A percentile compares a stretch with the other conserved stretches of the same genome.
Evolutionary conservation across 2,329 filamentous ascomycete genomes (phyloP).

Genomic region (Lojkania enalia): DNA sequence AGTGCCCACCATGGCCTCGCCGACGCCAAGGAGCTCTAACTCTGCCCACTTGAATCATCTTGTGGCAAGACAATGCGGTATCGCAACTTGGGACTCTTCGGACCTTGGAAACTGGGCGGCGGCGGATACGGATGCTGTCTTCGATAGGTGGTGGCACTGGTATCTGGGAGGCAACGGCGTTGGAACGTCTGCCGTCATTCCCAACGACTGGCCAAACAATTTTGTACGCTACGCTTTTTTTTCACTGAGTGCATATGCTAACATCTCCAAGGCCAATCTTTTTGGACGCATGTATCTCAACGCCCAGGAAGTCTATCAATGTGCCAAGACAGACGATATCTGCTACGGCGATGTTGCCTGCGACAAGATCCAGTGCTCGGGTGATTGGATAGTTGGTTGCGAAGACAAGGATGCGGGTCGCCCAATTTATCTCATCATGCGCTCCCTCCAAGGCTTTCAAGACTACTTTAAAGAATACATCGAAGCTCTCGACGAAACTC

Average conservation of each 20-base stretch:
- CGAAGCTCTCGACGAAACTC: background rate
- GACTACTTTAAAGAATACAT: slow-evolving; percentile 2
- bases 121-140: background rate
- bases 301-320: background rate
- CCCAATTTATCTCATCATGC: slow-evolving; percentile 1
- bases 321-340: background rate
- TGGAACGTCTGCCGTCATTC: background rate
- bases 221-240: background rate
- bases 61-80: background rate
- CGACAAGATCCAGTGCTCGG: background rate
- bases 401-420: slow-evolving; percentile 1
- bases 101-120: background rate
- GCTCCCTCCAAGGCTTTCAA: slow-evolving; percentile 1
- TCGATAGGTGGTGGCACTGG: background rate
- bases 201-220: background rate
- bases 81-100: background rate
- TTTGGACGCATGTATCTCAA: background rate
- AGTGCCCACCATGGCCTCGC: background rate
- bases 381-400: background rate
- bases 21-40: background rate
- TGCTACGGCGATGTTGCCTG: background rate
- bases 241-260: too few relatives aligned
- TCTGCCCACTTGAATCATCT: background rate
- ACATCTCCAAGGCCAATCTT: background rate
- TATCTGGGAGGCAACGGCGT: background rate